Percentiles rank a stretch among this genome's conserved stretches.
Conservation (phyloP, 768 basidiomycete genomes). For the Boletus barrowsii region DNA sequence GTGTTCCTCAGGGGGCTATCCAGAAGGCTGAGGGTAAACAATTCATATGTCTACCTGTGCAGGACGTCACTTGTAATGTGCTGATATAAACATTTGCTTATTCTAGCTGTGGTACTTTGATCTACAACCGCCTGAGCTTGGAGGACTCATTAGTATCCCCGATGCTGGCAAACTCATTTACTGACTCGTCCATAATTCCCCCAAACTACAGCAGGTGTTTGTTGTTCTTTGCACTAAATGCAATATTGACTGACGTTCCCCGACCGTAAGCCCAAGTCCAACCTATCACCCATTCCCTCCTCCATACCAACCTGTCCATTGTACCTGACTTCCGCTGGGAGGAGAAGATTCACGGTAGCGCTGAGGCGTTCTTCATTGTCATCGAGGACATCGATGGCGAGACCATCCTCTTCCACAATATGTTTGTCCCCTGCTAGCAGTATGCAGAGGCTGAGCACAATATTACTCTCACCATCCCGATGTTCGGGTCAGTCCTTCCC, state of each 20-base stretch:
- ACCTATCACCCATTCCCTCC: slow-evolving; percentile 80
- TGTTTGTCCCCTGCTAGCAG: slow-evolving; percentile 48
- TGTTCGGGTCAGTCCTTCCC: slow-evolving; percentile 91
- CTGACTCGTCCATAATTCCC: slow-evolving; percentile 48
- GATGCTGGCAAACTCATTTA: slow-evolving; percentile 92
- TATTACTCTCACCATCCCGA: slow-evolving; percentile 91
- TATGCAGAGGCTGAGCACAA: slow-evolving; percentile 94
- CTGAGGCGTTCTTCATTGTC: slow-evolving; percentile 89
- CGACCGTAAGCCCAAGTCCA: slow-evolving; percentile 82
- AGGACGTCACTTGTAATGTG: not conserved
- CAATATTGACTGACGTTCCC: not conserved
- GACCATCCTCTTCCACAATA: slow-evolving; percentile 31
- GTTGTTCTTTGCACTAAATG: not conserved
- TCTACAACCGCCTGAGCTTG: slow-evolving; percentile 79
- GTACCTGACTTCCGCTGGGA: slow-evolving; percentile 99
- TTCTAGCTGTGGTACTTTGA: slow-evolving; percentile 93
- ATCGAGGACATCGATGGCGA: slow-evolving; percentile 99
- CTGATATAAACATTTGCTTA: not conserved
- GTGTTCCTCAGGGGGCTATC: slow-evolving; percentile 80
- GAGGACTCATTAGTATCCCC: slow-evolving; percentile 66
- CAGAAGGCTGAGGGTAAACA: slow-evolving; percentile 95
- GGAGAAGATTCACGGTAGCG: slow-evolving; percentile 83
- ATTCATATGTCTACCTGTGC: slow-evolving; percentile 59
- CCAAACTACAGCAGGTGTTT: slow-evolving; percentile 75
- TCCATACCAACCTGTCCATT: slow-evolving; percentile 91